Conservation (phyloP, 192 early-diverging fungal genomes). For the Anaeromyces robustus region DNA sequence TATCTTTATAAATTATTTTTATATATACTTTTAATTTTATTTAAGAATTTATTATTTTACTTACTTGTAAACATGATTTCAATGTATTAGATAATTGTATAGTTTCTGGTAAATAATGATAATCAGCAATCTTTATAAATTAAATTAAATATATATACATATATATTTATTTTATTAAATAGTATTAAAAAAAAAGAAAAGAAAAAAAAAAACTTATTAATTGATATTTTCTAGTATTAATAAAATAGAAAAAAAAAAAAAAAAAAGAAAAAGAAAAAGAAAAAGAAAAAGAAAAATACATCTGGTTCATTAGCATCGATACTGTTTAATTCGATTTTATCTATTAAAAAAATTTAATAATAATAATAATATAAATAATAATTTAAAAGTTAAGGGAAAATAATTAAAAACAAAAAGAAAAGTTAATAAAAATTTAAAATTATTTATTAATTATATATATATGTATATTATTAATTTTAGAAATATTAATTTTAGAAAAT, state of each 20-base stretch:
- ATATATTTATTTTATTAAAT: background rate
- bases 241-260: background rate
- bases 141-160: background rate
- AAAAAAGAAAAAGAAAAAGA: background rate
- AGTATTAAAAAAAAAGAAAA: no score
- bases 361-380: no score
- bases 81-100: constrained; percentile 25
- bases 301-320: constrained; percentile 51
- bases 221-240: no score
- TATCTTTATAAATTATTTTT: no score
- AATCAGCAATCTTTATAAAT: constrained; percentile 28
- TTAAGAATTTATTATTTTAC: background rate
- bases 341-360: background rate
- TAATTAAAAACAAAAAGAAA: no score
- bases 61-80: constrained; percentile 33
- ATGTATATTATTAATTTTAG: no score
- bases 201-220: no score
- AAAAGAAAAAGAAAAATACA: constrained; percentile 5
- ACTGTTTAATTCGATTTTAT: constrained; percentile 33
- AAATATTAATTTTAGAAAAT: background rate
- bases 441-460: no score
- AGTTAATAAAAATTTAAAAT: no score
- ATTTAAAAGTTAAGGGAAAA: no score
- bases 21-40: no score
- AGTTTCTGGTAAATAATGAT: constrained; percentile 40